Evolutionary conservation across 805 yeast species (phyloP), one percentile per base, ranked within the genome.

Genomic region (Ogataea populi-albae): DNA sequence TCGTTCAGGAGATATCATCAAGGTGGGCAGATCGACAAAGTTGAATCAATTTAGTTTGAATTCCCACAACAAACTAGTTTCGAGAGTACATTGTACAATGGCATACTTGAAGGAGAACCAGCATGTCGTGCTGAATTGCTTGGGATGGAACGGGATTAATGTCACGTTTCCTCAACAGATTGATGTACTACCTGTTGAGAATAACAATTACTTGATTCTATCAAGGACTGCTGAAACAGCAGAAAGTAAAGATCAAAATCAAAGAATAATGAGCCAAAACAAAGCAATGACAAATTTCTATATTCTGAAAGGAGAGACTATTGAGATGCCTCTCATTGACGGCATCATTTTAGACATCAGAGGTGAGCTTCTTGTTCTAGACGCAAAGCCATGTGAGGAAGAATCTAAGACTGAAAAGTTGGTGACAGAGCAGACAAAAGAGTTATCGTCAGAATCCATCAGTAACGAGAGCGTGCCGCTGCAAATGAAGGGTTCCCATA

Each of bases 111-210:
- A 64, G 1, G 53, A 51, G 3, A 55, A 57, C 8, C 63, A 72
- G 22, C 49, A 66, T 30, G 57, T 86, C 29, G 65, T 62, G 11
- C 56, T 91, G 33, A 73, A 73, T 29, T 91, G 97, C 59, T 58
- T 77, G 36, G 97, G 98, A 3, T 74, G 79, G 62, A 91, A 91
- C 57, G 96, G 97, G 8, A 63, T 85, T 33, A 70, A 74, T 7
- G 73, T 88, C 14, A 67, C 73, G 4, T 72, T 86, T 26, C 93
- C 95, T 0, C 61, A 57, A 14, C 48, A 52, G 14, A 45, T 66
- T 9, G 46, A 57, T 12, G 68, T 68, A 27, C 30, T 38, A 19
- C 21, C 38, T 11, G 26, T 50, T 9, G 26, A 35, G 11, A 46
- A 55, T 7, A 42, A 47, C 15, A 41, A 40, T 18, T 55, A 46